Conservation (phyloP, 306 rosid genomes). For the Trichosanthes cucumerina region DNA sequence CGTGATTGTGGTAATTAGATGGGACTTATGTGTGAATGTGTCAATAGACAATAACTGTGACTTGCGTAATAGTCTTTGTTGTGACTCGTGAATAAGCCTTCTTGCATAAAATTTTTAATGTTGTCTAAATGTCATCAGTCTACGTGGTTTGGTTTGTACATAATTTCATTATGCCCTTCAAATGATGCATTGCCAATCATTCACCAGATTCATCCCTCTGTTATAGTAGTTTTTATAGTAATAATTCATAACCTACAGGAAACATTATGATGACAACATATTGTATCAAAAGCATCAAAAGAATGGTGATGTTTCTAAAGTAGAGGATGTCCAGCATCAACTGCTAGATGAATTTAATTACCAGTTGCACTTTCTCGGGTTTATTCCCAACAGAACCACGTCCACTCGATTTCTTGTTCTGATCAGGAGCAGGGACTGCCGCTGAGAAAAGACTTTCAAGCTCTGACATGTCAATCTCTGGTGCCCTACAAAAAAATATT, state of each 20-base stretch:
- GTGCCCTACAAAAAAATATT: constrained; percentile 49
- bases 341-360: constrained; percentile 22
- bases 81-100: neutral
- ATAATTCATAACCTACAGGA: neutral
- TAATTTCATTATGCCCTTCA: neutral
- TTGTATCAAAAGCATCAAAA: neutral
- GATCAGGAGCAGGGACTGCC: constrained; percentile 42
- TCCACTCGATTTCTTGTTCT: constrained; percentile 30
- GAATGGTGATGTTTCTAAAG: neutral
- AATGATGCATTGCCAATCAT: neutral
- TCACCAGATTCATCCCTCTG: neutral
- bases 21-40: neutral
- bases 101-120: neutral
- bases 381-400: constrained; percentile 47
- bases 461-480: constrained; percentile 91
- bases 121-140: neutral
- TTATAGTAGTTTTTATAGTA: neutral
- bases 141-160: neutral
- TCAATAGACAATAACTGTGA: neutral
- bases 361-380: constrained; percentile 87
- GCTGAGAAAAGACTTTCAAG: constrained; percentile 87
- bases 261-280: neutral
- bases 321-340: neutral
- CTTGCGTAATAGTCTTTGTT: neutral
- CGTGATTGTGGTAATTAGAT: neutral